Percentiles rank a stretch among this genome's conserved stretches.
These are phyloP conservation scores for Astrephomene gubernaculifera DNA, from an alignment of 139 green algal genomes.

Conservation along the genomic window DNA sequence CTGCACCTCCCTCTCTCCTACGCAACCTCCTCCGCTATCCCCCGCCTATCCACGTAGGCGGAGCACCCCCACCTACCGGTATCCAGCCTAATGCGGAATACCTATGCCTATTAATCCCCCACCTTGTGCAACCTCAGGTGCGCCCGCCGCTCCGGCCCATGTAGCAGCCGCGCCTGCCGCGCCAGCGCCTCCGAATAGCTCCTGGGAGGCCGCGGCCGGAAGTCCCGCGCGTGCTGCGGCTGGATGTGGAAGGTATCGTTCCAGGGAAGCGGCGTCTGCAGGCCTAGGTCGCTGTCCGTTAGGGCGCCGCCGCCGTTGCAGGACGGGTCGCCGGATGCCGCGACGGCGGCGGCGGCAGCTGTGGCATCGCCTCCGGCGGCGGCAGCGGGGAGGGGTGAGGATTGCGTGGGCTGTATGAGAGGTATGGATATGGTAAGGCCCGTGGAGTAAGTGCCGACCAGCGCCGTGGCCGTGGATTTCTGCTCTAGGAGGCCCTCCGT, in stretches of 20 bases:
- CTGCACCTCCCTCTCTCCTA: too few species aligned
- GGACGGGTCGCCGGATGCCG: too few species aligned
- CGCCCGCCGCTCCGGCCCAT: constrained; percentile 50
- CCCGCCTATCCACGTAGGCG: too few species aligned
- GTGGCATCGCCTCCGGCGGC: not conserved
- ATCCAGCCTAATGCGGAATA: too few species aligned
- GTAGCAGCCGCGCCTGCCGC: constrained; percentile 65
- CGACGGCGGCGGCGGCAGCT: not conserved
- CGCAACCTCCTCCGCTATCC: too few species aligned
- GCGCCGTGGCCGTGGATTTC: constrained; percentile 20
- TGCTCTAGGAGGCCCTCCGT: constrained; percentile 37
- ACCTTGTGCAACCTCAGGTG: constrained; percentile 58
- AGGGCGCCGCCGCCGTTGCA: not conserved
- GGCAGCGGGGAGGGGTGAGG: not conserved
- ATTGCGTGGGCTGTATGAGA: not conserved
- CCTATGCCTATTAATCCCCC: too few species aligned
- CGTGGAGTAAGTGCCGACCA: constrained; percentile 50
- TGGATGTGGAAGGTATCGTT: constrained; percentile 47
- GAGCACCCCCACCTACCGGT: too few species aligned
- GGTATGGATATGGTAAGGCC: constrained; percentile 48
- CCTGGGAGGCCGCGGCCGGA: constrained; percentile 50
- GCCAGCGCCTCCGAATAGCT: constrained; percentile 60
- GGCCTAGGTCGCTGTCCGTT: constrained; percentile 38
- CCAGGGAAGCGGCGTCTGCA: constrained; percentile 41
- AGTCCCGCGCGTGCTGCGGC: constrained; percentile 37